These are phyloP conservation scores for Aspergillus brunneoviolaceus DNA, from an alignment of 2,329 filamentous ascomycete genomes.

Conservation along the genomic window DNA sequence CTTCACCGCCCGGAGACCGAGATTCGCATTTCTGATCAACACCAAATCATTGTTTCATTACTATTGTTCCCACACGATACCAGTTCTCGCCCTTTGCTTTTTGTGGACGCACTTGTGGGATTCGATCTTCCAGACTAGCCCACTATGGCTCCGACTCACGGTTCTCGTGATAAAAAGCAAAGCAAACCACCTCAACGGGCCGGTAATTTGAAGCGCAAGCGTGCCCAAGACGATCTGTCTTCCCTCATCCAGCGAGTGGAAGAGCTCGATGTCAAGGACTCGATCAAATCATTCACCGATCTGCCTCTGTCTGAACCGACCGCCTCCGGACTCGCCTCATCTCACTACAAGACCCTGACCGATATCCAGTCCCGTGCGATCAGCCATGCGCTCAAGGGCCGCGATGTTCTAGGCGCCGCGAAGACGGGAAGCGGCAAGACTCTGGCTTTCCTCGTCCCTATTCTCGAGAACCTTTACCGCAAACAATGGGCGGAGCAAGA, in stretches of 20 bases:
- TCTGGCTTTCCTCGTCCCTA: constrained; percentile 84
- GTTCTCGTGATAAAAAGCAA: constrained; percentile 29
- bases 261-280: constrained; percentile 46
- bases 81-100: neutral
- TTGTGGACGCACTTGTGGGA: neutral
- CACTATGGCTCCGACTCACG: constrained; percentile 36
- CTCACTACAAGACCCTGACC: constrained; percentile 86
- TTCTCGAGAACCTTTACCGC: constrained; percentile 88
- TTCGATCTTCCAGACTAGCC: neutral
- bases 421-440: constrained; percentile 97
- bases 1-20: constrained; percentile 22
- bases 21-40: constrained; percentile 11
- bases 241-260: constrained; percentile 44
- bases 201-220: constrained; percentile 47
- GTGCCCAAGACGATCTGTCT: constrained; percentile 45
- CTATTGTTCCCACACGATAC: neutral
- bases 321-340: constrained; percentile 72
- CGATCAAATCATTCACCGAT: constrained; percentile 71
- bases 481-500: constrained; percentile 87
- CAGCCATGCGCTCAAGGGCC: constrained; percentile 77
- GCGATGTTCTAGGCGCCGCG: constrained; percentile 87
- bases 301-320: constrained; percentile 85
- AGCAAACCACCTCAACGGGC: constrained; percentile 28
- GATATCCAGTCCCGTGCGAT: constrained; percentile 91
- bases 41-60: constrained; percentile 2